Base-by-base conservation (phyloP, 345 rosid species). In the Citrus medica region DNA sequence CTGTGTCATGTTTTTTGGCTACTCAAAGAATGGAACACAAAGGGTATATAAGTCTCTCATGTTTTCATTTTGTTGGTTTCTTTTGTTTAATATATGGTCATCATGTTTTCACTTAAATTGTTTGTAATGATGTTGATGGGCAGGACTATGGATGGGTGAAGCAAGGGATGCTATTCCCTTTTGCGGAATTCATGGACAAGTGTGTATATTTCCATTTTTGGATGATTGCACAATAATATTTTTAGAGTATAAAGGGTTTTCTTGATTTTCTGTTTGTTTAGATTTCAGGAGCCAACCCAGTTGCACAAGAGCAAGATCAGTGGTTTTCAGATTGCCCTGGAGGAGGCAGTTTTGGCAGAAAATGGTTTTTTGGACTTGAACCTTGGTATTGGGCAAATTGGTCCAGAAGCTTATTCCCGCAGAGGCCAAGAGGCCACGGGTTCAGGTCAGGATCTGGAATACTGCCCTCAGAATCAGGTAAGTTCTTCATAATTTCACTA, bases 81-180 rank as follows among this genome's bases (percentile, higher is more conserved):
- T 74, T 32, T 73, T 30, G 51, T 65, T 77, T 78, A 24, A 51
- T 76, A 63, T 58, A 46, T 75, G 71, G 25, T 48, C 46, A 66
- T 72, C 27, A 9, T 69, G 69, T 27, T 69, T 79, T 68, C 21
- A 8, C 9, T 63, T 4, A 70, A 35, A 65, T 74, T 75, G 33
- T 28, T 61, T 72, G 71, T 69, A 81, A 77, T 24, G 71, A 51
- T 78, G 71, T 60, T 83, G n/a, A 72, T 79, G 63, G 10, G 70
- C 87, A 96, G 98, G 99, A 97, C 80, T 94, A 97, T 80, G 94
- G 92, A 21, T 97, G 99, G 99, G 88, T 91, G 80, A 93, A 92
- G 78, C 93, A 87, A 79, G 98, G 99, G 76, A 92, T 90, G 98
- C 68, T 97, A 79, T 94, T 83, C 76, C 99, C 99, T 21, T 97